Evolutionary conservation across 306 rosid species (phyloP).

Genomic region (Gynostemma pentaphyllum): DNA sequence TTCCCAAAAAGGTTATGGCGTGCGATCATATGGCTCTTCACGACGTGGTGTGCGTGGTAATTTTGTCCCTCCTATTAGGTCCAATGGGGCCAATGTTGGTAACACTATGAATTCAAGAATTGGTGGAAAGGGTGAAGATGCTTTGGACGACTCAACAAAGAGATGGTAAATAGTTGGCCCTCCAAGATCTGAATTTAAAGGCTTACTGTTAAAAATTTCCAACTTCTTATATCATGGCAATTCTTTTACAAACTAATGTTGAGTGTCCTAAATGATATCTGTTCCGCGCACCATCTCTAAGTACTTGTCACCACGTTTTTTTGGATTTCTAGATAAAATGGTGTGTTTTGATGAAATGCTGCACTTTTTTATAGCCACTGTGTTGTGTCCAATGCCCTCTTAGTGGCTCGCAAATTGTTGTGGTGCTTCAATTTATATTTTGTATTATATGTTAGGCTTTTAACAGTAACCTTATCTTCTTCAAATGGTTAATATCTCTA

Average conservation of each 20-base stretch:
- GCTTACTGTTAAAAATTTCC: neutral
- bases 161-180: constrained; percentile 57
- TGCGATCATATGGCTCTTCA: constrained; percentile 66
- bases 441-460: neutral
- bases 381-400: neutral
- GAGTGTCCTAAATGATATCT: neutral
- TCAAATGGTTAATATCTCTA: neutral
- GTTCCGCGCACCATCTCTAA: neutral
- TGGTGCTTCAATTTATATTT: neutral
- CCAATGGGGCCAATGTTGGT: constrained; percentile 49
- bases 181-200: neutral
- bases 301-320: neutral
- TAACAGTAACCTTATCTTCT: neutral
- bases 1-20: constrained; percentile 38
- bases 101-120: constrained; percentile 39
- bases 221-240: neutral
- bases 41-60: constrained; percentile 73
- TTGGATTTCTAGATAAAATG: neutral
- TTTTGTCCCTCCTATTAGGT: constrained; percentile 87
- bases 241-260: neutral
- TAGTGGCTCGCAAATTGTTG: neutral
- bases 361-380: neutral
- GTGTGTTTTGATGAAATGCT: neutral
- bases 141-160: constrained; percentile 72
- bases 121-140: constrained; percentile 62